Percentiles rank a stretch among this genome's conserved stretches.
phyloP scores from a whole-genome alignment of 306 rosid species.

The Casuarina equisetifolia region DNA sequence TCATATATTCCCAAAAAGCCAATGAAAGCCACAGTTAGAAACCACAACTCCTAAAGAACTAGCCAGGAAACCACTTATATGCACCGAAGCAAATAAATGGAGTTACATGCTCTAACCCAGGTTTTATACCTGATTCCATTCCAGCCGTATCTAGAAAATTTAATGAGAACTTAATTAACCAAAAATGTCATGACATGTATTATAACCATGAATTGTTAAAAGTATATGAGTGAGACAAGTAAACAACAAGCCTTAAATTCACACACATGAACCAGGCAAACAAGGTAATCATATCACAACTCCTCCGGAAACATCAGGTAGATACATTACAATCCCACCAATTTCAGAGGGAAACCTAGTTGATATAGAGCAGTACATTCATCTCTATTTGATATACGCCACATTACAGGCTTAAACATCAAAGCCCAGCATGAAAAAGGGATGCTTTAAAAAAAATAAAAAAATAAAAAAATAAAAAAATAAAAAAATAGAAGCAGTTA shows the following conservation, averaged over 20 bases:
- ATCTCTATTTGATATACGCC: not conserved
- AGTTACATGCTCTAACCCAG: not conserved
- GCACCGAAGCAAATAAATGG: not conserved
- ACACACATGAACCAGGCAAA: not conserved
- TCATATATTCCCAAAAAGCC: not conserved
- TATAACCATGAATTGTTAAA: no score
- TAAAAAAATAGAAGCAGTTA: not conserved
- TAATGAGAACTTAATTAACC: not conserved
- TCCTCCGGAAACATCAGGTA: not conserved
- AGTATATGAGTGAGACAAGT: no score
- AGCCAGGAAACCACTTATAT: not conserved
- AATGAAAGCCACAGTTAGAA: not conserved
- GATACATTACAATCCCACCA: not conserved
- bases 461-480: not conserved
- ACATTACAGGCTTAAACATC: not conserved
- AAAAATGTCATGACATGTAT: no score
- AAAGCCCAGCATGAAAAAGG: not conserved
- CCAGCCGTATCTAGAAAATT: not conserved
- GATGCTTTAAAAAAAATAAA: not conserved
- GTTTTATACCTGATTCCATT: not conserved
- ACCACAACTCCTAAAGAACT: not conserved
- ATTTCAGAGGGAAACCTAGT: not conserved
- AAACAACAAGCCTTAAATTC: not conserved
- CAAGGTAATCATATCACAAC: not conserved
- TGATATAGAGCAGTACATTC: not conserved